Evolutionary conservation across 1,284 basidiomycete genomes (phyloP).

Genomic region (Peniophora sp.): DNA sequence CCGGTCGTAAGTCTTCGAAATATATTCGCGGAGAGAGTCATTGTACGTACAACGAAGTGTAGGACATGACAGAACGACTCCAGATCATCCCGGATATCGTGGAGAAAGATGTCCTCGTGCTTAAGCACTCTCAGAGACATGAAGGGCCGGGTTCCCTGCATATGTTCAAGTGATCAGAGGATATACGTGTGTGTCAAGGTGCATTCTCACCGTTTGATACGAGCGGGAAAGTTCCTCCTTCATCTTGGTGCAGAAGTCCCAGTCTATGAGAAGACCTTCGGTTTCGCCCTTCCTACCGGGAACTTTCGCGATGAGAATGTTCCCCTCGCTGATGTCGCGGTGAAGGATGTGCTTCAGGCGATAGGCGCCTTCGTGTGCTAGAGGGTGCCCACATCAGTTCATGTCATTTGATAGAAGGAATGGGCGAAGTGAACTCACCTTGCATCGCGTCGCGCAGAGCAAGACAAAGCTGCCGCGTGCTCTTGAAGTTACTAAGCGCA

Average conservation of each 20-base stretch:
- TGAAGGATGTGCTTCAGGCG: neutral
- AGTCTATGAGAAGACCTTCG: neutral
- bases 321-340: neutral
- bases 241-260: neutral
- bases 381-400: neutral
- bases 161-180: neutral
- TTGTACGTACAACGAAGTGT: too few relatives aligned
- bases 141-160: conserved; percentile 2
- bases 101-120: neutral
- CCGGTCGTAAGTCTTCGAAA: too few relatives aligned
- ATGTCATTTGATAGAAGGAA: neutral
- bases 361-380: neutral
- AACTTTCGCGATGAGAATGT: neutral
- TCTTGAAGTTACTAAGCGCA: neutral
- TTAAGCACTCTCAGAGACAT: neutral
- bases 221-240: too few relatives aligned
- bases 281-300: neutral
- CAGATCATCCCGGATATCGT: neutral
- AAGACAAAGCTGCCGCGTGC: neutral
- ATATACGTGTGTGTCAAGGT: too few relatives aligned
- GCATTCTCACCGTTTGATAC: too few relatives aligned
- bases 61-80: neutral
- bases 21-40: too few relatives aligned
- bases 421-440: neutral
- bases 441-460: neutral